These are phyloP conservation scores for Trichoderma atrobrunneum DNA, from an alignment of 2,329 filamentous ascomycete species.

Conservation along the genomic window DNA sequence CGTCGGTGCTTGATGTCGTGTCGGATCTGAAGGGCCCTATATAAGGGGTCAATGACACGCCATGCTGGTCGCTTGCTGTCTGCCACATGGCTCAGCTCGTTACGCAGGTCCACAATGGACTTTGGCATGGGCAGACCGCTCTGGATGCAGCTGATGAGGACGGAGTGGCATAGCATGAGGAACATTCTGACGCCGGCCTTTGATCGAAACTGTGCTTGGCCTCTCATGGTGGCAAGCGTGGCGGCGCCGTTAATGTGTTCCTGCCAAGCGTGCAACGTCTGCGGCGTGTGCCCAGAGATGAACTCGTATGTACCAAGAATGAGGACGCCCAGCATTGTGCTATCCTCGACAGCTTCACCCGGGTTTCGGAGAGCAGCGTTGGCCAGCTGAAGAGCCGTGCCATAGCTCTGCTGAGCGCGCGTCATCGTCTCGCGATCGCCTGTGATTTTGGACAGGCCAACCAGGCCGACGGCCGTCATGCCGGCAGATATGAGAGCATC, in stretches of 20 bases:
- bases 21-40: conserved; percentile 46
- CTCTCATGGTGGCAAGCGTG: conserved; percentile 49
- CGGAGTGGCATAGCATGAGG: conserved; percentile 50
- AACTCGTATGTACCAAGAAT: conserved; percentile 56
- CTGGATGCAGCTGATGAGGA: conserved; percentile 52
- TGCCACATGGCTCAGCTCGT: conserved; percentile 38
- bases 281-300: conserved; percentile 45
- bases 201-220: conserved; percentile 45
- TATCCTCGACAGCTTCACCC: conserved; percentile 43
- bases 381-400: conserved; percentile 49
- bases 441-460: conserved; percentile 48
- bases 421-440: conserved; percentile 42
- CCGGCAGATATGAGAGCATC: conserved; percentile 44
- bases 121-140: conserved; percentile 47
- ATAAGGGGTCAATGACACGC: conserved; percentile 44
- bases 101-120: conserved; percentile 46
- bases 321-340: conserved; percentile 52
- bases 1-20: conserved; percentile 43
- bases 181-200: conserved; percentile 51
- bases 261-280: conserved; percentile 51
- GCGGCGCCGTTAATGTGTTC: conserved; percentile 53
- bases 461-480: conserved; percentile 54
- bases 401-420: conserved; percentile 50
- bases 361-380: conserved; percentile 49
- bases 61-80: conserved; percentile 41